These are phyloP conservation scores for Arabidopsis thaliana DNA, from an alignment of 345 rosid species.

Conservation along the genomic window TAIR10.1 NC_003075.7:16403501-16404000, in stretches of 20 bases:
- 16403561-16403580: constrained; percentile 18
- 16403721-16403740: constrained; percentile 13
- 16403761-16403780: neutral
- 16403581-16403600: constrained; percentile 6
- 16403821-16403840: neutral
- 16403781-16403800: neutral
- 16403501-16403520: constrained; percentile 38
- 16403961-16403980: neutral
- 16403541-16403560: constrained; percentile 25
- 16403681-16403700: constrained; percentile 8
- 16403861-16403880: neutral
- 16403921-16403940: neutral
- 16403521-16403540: constrained; percentile 44
- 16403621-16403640: neutral
- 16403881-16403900: neutral
- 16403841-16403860: neutral
- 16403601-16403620: neutral
- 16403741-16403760: neutral
- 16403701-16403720: constrained; percentile 10
- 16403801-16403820: neutral
- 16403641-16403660: neutral
- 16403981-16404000: constrained; percentile 10
- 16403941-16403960: neutral
- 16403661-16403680: constrained; percentile 10
- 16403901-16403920: neutral